Evolutionary conservation across 2,329 filamentous ascomycete genomes (phyloP).

Genomic region (Fusarium hostae): DNA sequence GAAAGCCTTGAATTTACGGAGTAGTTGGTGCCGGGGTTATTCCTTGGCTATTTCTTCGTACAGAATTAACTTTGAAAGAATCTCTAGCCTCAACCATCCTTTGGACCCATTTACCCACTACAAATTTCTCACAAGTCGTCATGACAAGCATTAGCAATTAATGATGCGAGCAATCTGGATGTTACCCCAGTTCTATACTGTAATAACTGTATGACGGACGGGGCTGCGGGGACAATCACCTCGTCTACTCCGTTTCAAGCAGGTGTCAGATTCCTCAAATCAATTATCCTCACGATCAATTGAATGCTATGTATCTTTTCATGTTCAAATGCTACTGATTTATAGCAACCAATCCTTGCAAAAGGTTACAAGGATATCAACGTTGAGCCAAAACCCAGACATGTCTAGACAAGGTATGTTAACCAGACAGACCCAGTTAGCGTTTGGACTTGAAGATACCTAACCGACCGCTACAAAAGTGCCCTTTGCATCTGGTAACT

Average conservation of each 20-base stretch:
- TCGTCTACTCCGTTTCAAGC: slow-evolving; percentile 19
- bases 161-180: slow-evolving; percentile 21
- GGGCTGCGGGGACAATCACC: slow-evolving; percentile 25
- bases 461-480: not conserved
- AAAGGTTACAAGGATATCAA: not conserved
- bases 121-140: slow-evolving; percentile 2
- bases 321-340: slow-evolving; percentile 12
- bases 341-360: slow-evolving; percentile 18
- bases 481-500: slow-evolving; percentile 11
- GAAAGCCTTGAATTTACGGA: not conserved
- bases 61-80: not conserved
- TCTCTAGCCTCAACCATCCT: not conserved
- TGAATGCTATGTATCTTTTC: not conserved
- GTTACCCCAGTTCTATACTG: slow-evolving; percentile 26
- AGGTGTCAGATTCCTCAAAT: slow-evolving; percentile 13
- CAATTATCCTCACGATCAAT: not conserved
- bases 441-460: slow-evolving; percentile 5
- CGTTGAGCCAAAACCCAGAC: slow-evolving; percentile 3
- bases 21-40: slow-evolving; percentile 2
- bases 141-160: slow-evolving; percentile 10
- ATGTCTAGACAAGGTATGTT: not conserved
- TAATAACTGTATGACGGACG: too few relatives aligned
- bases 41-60: not conserved
- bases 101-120: not conserved
- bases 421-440: slow-evolving; percentile 10